Percentiles rank a stretch among this genome's conserved stretches.
phyloP scores from a whole-genome alignment of 768 basidiomycete genomes.

The Mycena floridula region DNA sequence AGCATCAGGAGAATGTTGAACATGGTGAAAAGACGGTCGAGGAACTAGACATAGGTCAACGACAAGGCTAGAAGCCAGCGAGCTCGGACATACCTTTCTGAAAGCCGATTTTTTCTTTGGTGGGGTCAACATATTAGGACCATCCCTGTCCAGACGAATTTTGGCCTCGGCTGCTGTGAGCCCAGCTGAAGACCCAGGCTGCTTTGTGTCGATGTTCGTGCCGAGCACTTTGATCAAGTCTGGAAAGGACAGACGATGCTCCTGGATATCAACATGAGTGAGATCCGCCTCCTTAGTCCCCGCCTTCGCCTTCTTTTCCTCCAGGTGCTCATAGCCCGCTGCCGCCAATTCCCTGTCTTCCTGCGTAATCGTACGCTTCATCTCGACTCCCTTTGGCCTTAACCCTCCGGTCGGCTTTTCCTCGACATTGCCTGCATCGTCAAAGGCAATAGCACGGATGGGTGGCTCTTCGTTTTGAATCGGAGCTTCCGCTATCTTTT shows the following conservation, averaged over 20 bases:
- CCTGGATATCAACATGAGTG: constrained; percentile 50
- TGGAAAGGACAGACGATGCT: constrained; percentile 43
- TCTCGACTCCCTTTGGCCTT: constrained; percentile 51
- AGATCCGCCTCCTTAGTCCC: constrained; percentile 18
- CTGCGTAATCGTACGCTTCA: constrained; percentile 58
- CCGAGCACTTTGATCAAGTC: constrained; percentile 33
- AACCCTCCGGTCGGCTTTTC: constrained; percentile 27
- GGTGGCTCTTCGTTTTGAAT: constrained; percentile 26
- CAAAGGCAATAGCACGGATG: constrained; percentile 46
- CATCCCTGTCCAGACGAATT: constrained; percentile 47
- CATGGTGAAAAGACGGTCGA: constrained; percentile 53
- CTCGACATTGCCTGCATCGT: constrained; percentile 31
- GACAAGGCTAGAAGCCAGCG: neutral
- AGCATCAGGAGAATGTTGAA: constrained; percentile 66
- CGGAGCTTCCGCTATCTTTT: neutral
- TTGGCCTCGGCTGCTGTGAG: constrained; percentile 48
- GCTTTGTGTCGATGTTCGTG: constrained; percentile 47
- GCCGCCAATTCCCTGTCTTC: constrained; percentile 62
- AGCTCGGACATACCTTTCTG: constrained; percentile 44
- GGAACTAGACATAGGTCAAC: constrained; percentile 35
- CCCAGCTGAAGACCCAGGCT: constrained; percentile 44
- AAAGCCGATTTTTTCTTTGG: constrained; percentile 62
- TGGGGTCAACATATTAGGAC: constrained; percentile 58
- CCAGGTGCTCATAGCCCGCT: constrained; percentile 63
- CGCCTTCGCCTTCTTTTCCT: constrained; percentile 33